These are phyloP conservation scores for Septoria linicola DNA, from an alignment of 2,329 filamentous ascomycete species.

Conservation along the genomic window DNA sequence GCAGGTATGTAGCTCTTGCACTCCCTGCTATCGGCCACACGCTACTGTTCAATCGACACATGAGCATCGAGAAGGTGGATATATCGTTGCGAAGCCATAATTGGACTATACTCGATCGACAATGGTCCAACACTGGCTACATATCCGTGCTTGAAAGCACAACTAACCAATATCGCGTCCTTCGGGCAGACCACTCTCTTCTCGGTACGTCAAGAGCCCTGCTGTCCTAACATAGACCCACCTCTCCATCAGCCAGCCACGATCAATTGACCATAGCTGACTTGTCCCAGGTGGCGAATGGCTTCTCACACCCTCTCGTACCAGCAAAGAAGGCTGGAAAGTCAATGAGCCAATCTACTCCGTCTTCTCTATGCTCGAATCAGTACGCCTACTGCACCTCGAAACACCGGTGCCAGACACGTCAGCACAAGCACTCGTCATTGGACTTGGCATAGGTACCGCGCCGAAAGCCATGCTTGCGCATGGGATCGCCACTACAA, in stretches of 20 bases:
- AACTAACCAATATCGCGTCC: constrained; percentile 68
- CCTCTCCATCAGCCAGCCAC: no score
- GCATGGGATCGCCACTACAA: constrained; percentile 87
- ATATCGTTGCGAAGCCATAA: constrained; percentile 58
- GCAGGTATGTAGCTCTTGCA: constrained; percentile 54
- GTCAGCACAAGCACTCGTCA: constrained; percentile 65
- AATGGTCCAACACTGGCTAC: constrained; percentile 87
- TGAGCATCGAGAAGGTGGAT: constrained; percentile 39
- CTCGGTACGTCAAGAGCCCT: constrained; percentile 53
- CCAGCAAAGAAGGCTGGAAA: constrained; percentile 44
- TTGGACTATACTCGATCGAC: constrained; percentile 75
- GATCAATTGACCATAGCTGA: no score
- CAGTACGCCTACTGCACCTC: constrained; percentile 74
- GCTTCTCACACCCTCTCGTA: constrained; percentile 56
- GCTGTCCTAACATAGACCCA: no score
- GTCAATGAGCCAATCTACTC: constrained; percentile 87
- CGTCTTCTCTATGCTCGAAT: constrained; percentile 94
- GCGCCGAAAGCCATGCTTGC: constrained; percentile 81
- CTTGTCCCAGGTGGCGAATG: constrained; percentile 72
- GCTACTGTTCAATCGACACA: constrained; percentile 70
- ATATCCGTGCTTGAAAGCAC: constrained; percentile 82
- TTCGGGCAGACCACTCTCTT: constrained; percentile 92
- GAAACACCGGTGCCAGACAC: constrained; percentile 39
- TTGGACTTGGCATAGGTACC: constrained; percentile 91
- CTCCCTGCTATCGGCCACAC: constrained; percentile 74